A percentile compares a stretch with the other conserved stretches of the same genome.
Evolutionary conservation across 352 stramenopile genomes (phyloP).

Genomic region (Globisporangium solare): DNA sequence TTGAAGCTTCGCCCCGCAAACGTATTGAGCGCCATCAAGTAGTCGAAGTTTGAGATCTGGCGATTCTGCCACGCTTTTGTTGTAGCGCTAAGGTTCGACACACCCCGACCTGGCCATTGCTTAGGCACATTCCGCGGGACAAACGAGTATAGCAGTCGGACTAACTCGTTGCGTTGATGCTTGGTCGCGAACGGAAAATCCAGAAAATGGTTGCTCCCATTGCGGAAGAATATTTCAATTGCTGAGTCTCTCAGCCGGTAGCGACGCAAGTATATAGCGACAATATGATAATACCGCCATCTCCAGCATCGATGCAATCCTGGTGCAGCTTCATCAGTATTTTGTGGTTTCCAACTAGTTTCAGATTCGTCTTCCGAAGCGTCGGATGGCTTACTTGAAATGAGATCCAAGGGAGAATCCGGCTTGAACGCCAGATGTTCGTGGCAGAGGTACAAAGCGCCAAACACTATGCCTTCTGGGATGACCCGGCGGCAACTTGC

Average conservation of each 20-base stretch:
- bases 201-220: constrained; percentile 77
- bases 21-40: constrained; percentile 94
- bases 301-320: constrained; percentile 70
- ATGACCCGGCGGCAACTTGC: constrained; percentile 70
- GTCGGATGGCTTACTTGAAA: constrained; percentile 12
- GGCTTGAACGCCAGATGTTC: constrained; percentile 72
- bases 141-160: constrained; percentile 71
- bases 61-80: constrained; percentile 81
- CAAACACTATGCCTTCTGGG: constrained; percentile 68
- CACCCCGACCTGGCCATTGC: constrained; percentile 62
- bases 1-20: constrained; percentile 88
- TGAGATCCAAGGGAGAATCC: constrained; percentile 9
- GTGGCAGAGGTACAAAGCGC: constrained; percentile 54
- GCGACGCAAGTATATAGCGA: constrained; percentile 74
- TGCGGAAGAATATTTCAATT: constrained; percentile 77
- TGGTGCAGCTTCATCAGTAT: constrained; percentile 49
- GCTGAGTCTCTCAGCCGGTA: constrained; percentile 81
- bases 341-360: not conserved
- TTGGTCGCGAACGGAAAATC: constrained; percentile 70
- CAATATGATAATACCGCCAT: constrained; percentile 78
- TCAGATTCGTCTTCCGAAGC: not conserved
- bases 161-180: constrained; percentile 72
- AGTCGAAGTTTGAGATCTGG: constrained; percentile 93
- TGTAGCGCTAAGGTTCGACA: constrained; percentile 39
- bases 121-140: constrained; percentile 63